Percentiles rank a stretch among this genome's conserved stretches.
Conservation (phyloP, 495 filamentous ascomycete species). For the Aspergillus sparsus region DNA sequence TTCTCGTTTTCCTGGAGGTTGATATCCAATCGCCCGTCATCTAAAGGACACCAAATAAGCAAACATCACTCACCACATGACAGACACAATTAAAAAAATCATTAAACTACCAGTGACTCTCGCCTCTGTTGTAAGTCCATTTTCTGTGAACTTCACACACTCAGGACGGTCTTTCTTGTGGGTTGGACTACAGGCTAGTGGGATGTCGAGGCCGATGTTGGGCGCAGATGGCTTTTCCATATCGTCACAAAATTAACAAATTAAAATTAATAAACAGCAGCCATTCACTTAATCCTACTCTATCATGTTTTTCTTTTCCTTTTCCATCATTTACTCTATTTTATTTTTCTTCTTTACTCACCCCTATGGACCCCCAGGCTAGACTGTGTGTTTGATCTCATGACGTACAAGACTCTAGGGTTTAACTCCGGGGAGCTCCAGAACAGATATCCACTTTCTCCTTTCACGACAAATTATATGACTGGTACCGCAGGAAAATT, state of each 20-base stretch:
- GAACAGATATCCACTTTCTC: too few species aligned
- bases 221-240: not conserved
- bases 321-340: too few species aligned
- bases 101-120: slow-evolving; percentile 3
- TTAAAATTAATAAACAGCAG: not conserved
- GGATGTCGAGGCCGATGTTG: not conserved
- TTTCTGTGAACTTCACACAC: not conserved
- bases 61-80: not conserved
- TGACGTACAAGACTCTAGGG: too few species aligned
- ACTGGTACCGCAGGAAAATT: too few species aligned
- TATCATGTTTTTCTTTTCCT: too few species aligned
- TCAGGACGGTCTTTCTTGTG: not conserved
- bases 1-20: not conserved
- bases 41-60: not conserved
- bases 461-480: too few species aligned
- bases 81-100: not conserved
- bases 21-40: slow-evolving; percentile 4
- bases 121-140: not conserved
- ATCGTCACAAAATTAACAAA: not conserved
- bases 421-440: too few species aligned
- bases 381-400: too few species aligned
- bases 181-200: not conserved
- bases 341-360: too few species aligned
- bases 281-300: too few species aligned
- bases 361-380: too few species aligned